Base-by-base conservation (phyloP, 495 filamentous ascomycete species). In the Trichoderma parareesei region DNA sequence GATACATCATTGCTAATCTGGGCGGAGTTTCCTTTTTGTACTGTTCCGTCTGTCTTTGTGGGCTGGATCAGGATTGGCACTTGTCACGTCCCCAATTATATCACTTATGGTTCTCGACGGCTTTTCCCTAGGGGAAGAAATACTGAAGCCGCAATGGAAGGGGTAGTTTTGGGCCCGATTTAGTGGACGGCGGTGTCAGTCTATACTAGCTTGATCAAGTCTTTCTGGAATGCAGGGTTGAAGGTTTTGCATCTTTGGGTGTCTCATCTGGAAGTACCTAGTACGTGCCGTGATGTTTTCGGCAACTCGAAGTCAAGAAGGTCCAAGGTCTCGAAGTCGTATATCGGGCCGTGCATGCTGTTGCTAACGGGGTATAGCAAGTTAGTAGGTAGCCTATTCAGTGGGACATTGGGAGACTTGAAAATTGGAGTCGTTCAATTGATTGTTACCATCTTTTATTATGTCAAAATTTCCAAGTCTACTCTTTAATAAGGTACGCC, bases 221-320 rank as follows among this genome's bases (percentile, higher is more conserved):
- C 35, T 18, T 40, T 48, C 33, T 37, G 49, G 63, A 66, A 13
- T 33, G 46, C 42, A 27, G 43, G 8, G 9, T 40, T 10, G 4
- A 13, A n/a, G 62, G 16, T 57, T 61, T 71, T 70, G 65, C 66
- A 89, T 87, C 71, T 90, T 92, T 18, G 88, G 84, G 66, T 87
- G 77, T 27, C 27, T 27, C 27, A 27, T 27, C 27, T 1, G 27
- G 27, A 27, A 27, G 27, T 27, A 27, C 27, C 1, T 27, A 27
- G 27, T 27, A 27, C 27, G 27, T 27, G 1, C 27, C 27, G 27
- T 27, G 2, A 27, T 27, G 27, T 27, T 27, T 27, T 27, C 27
- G 27, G 27, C 27, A 27, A 27, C 27, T 27, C 27, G 2, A 27
- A 27, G 27, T 27, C 27, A 27, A 27, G 27, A 27, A 27, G 0